Base-by-base conservation (phyloP, 495 filamentous ascomycete species). In the Neurospora sp. region DNA sequence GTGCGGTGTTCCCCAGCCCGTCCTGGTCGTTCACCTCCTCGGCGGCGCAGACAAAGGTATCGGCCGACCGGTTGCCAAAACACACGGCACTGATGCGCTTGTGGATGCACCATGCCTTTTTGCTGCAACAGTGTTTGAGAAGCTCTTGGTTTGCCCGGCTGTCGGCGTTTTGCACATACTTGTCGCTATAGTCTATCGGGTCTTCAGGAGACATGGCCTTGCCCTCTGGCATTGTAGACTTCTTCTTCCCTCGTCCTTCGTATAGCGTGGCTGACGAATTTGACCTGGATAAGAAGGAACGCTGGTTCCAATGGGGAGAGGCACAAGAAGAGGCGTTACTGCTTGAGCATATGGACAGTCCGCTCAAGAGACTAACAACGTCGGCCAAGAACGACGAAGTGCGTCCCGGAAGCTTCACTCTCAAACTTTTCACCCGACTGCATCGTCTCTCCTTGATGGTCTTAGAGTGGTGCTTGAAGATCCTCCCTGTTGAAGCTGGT, bases 381-480 rank as follows among this genome's bases (percentile, higher is more conserved):
- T 74, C 74, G 6, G 74, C 69, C 20, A 75, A 44, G 61, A 75
- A 75, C 9, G 74, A 75, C 10, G 74, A 74, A 12, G 74, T 73
- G 22, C 69, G 69, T 69, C 74, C 73, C 8, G 61, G 72, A n/a
- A 72, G 71, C 38, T 70, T 72, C 59, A 73, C 74, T 18, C 42
- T n/a, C 4, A 75, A 53, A 42, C 70, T 71, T 22, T 74, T 69
- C 53, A 31, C 53, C 27, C 53, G 53, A 61, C 27, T 61, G 53
- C 53, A 35, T 61, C 53, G 27, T 12, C 53, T 61, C 27, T 61
- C 53, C 27, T 61, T 61, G 53, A 61, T 61, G 6, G 53, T 61
- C 27, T 61, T 61, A 6, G 53, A 61, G 53, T 35, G 7, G 27
- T 35, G 53, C 27, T 61, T 61, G 53, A 61, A 61, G 2, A 61